Percentiles rank a stretch among this genome's conserved stretches.
Evolutionary conservation across 106 monocot species (phyloP).

Genomic region (Dendrobium nobile): DNA sequence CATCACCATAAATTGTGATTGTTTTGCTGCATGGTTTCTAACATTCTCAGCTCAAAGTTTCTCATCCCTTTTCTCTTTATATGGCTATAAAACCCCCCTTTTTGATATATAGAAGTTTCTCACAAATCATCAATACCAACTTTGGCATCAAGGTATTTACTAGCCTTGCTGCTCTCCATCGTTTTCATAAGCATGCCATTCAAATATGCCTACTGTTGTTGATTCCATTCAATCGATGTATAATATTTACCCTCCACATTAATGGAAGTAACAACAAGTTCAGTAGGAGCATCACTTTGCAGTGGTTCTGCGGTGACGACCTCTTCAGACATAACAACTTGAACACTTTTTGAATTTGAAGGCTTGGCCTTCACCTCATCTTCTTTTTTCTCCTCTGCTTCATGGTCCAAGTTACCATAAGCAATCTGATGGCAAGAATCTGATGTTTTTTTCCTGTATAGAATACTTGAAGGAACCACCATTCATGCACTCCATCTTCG

Average conservation of each 20-base stretch:
- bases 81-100: constrained; percentile 40
- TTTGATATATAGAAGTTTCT: constrained; percentile 32
- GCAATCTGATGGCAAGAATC: constrained; percentile 15
- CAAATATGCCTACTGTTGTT: constrained; percentile 77
- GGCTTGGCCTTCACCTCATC: constrained; percentile 16
- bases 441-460: constrained; percentile 25
- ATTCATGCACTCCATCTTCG: constrained; percentile 96
- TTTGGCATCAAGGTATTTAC: constrained; percentile 18
- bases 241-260: constrained; percentile 35
- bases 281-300: constrained; percentile 15
- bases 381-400: constrained; percentile 33
- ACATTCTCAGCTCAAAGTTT: constrained; percentile 51
- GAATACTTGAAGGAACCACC: constrained; percentile 40
- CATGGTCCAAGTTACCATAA: constrained; percentile 10
- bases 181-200: constrained; percentile 80
- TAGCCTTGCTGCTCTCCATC: constrained; percentile 62
- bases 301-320: constrained; percentile 13
- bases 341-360: constrained; percentile 16
- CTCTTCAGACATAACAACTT: constrained; percentile 15
- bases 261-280: constrained; percentile 10
- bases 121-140: constrained; percentile 4
- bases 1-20: constrained; percentile 35
- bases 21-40: constrained; percentile 39
- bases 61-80: constrained; percentile 61
- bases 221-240: constrained; percentile 68